Evolutionary conservation across 2,329 filamentous ascomycete species (phyloP).

Genomic region (Fusarium sp.): DNA sequence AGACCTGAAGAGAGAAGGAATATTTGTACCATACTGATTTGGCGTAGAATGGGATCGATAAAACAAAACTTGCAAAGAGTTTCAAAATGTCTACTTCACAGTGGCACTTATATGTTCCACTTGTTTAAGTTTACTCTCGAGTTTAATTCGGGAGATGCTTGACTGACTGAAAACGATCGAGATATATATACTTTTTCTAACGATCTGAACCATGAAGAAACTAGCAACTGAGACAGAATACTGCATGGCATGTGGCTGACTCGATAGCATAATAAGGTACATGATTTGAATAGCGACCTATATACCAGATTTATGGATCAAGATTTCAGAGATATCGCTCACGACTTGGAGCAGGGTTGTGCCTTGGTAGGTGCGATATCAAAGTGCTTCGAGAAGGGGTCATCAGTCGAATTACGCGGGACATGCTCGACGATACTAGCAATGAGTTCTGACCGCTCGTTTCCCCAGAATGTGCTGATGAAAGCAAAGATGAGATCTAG

Average conservation of each 20-base stretch:
- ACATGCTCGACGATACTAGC: slow-evolving; percentile 66
- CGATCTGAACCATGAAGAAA: not conserved
- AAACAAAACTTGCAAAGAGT: slow-evolving; percentile 31
- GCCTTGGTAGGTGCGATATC: slow-evolving; percentile 40
- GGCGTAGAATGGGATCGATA: slow-evolving; percentile 42
- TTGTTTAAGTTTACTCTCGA: not conserved
- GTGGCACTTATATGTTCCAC: slow-evolving; percentile 5
- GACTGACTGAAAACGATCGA: not conserved
- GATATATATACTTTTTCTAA: not conserved
- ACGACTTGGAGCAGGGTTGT: slow-evolving; percentile 33
- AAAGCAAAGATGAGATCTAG: slow-evolving; percentile 54
- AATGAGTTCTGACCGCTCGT: slow-evolving; percentile 57
- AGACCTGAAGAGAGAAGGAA: slow-evolving; percentile 34
- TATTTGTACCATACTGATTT: slow-evolving; percentile 47
- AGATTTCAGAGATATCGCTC: not conserved
- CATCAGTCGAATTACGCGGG: slow-evolving; percentile 43
- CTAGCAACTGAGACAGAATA: not conserved
- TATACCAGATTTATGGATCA: not conserved
- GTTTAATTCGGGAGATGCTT: not conserved
- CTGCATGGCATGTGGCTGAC: not conserved
- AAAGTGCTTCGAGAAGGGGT: slow-evolving; percentile 46
- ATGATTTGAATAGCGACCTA: not conserved
- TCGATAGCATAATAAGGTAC: not conserved
- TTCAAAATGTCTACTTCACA: slow-evolving; percentile 21
- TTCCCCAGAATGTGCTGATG: slow-evolving; percentile 59